Evolutionary conservation across 768 basidiomycete genomes (phyloP).

Genomic region (Guyanaporus albipodus): DNA sequence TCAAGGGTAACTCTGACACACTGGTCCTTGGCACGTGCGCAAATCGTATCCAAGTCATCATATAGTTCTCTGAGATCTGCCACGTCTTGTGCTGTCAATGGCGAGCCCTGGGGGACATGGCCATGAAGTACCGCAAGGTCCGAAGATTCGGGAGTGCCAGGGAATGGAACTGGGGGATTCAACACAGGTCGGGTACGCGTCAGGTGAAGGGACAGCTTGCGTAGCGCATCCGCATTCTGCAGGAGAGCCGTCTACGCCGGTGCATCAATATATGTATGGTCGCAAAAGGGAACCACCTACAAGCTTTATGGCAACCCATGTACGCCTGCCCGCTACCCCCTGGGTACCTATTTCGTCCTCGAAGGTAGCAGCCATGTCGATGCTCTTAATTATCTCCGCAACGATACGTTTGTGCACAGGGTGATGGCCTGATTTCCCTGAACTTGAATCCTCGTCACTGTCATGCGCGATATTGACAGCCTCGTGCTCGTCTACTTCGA

Average conservation of each 20-base stretch:
- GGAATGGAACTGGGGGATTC: slow-evolving; percentile 49
- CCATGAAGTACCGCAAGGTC: slow-evolving; percentile 54
- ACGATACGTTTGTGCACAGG: slow-evolving; percentile 60
- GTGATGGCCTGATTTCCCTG: slow-evolving; percentile 11
- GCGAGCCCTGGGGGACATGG: slow-evolving; percentile 13
- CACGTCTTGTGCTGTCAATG: slow-evolving; percentile 55
- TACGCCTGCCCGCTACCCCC: slow-evolving; percentile 43
- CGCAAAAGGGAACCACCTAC: slow-evolving; percentile 36
- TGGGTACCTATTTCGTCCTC: slow-evolving; percentile 46
- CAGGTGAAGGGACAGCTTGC: slow-evolving; percentile 59
- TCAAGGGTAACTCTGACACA: slow-evolving; percentile 75
- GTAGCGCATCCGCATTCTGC: slow-evolving; percentile 56
- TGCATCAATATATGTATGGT: background rate
- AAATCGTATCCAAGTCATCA: slow-evolving; percentile 60
- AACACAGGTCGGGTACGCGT: slow-evolving; percentile 37
- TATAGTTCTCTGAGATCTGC: slow-evolving; percentile 56
- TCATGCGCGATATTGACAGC: slow-evolving; percentile 32
- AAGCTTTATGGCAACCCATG: slow-evolving; percentile 85
- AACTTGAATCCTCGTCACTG: background rate
- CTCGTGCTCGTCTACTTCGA: slow-evolving; percentile 70
- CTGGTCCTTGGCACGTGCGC: slow-evolving; percentile 53
- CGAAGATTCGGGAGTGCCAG: slow-evolving; percentile 57
- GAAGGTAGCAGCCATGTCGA: slow-evolving; percentile 79
- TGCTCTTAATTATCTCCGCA: slow-evolving; percentile 69
- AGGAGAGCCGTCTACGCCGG: slow-evolving; percentile 59